Evolutionary conservation across 306 rosid genomes (phyloP).

Genomic region (cucumber (Cucumis sativus)): DNA sequence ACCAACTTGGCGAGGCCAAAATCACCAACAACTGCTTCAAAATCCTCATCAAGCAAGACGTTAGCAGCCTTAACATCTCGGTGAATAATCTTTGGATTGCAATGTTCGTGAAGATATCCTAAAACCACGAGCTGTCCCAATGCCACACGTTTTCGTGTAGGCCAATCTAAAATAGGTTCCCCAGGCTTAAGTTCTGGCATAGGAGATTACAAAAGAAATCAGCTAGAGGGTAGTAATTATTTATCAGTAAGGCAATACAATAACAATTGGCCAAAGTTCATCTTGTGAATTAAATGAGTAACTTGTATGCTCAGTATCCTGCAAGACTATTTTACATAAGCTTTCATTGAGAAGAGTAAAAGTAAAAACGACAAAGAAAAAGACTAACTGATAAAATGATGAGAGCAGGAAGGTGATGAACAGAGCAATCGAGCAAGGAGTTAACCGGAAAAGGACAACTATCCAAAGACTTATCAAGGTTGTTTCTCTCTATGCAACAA

Average conservation of each 20-base stretch:
- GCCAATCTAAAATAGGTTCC: conserved; percentile 71
- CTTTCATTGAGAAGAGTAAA: background rate
- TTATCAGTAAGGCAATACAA: background rate
- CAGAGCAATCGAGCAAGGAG: background rate
- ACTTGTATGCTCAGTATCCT: background rate
- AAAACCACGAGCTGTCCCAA: conserved; percentile 97
- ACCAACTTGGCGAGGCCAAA: conserved; percentile 96
- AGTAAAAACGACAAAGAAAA: background rate
- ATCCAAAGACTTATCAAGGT: background rate
- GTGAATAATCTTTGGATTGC: conserved; percentile 97
- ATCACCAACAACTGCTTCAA: conserved; percentile 98
- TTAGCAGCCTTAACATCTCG: conserved; percentile 99
- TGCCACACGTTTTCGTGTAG: conserved; percentile 79
- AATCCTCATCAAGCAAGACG: conserved; percentile 89
- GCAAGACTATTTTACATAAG: background rate
- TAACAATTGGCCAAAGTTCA: background rate
- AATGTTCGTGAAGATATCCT: conserved; percentile 94
- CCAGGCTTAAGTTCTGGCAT: conserved; percentile 79
- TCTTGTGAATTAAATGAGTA: background rate
- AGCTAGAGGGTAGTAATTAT: background rate
- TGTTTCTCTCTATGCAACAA: background rate
- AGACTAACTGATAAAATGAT: no score
- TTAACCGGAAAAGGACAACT: background rate
- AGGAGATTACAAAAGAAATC: background rate
- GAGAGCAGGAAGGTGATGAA: background rate